Evolutionary conservation across 1,284 basidiomycete species (phyloP).

Genomic region (Coriolopsis trogii): DNA sequence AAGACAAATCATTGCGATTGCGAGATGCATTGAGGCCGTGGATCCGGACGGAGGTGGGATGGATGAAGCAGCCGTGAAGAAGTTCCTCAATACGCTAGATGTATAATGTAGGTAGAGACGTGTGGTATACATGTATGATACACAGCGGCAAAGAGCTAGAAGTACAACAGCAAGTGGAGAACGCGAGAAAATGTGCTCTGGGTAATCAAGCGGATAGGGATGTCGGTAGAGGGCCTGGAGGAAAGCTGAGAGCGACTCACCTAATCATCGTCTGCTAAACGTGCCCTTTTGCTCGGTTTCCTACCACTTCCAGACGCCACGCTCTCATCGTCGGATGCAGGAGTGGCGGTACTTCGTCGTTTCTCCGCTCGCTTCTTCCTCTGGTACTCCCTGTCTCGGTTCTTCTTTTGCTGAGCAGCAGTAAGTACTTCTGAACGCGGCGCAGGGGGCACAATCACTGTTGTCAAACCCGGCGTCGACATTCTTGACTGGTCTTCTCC

Average conservation of each 20-base stretch:
- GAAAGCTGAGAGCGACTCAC: not conserved
- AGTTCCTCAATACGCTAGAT: slow-evolving; percentile 59
- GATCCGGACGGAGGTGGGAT: slow-evolving; percentile 66
- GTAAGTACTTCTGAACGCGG: slow-evolving; percentile 63
- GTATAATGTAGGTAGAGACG: slow-evolving; percentile 38
- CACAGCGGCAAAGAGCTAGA: slow-evolving; percentile 1
- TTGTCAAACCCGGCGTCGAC: slow-evolving; percentile 67
- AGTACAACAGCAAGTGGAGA: not conserved
- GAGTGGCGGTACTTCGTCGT: slow-evolving; percentile 58
- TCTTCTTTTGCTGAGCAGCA: slow-evolving; percentile 73
- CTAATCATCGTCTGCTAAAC: slow-evolving; percentile 59
- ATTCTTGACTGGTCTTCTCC: slow-evolving; percentile 56
- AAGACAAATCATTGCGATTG: slow-evolving; percentile 67
- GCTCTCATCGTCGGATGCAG: slow-evolving; percentile 68
- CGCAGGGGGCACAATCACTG: slow-evolving; percentile 74
- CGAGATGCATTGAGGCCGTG: slow-evolving; percentile 71
- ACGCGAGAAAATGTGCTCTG: too few relatives aligned
- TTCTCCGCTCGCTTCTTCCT: slow-evolving; percentile 59
- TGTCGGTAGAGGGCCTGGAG: not conserved
- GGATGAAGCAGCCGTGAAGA: slow-evolving; percentile 53
- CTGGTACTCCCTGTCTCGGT: slow-evolving; percentile 75
- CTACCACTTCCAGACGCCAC: slow-evolving; percentile 57
- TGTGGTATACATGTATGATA: slow-evolving; percentile 19
- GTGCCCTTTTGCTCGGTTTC: slow-evolving; percentile 61
- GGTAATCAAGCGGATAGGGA: too few relatives aligned